These are phyloP conservation scores for Apiospora hydei DNA, from an alignment of 2,329 filamentous ascomycete genomes.

Conservation along the genomic window DNA sequence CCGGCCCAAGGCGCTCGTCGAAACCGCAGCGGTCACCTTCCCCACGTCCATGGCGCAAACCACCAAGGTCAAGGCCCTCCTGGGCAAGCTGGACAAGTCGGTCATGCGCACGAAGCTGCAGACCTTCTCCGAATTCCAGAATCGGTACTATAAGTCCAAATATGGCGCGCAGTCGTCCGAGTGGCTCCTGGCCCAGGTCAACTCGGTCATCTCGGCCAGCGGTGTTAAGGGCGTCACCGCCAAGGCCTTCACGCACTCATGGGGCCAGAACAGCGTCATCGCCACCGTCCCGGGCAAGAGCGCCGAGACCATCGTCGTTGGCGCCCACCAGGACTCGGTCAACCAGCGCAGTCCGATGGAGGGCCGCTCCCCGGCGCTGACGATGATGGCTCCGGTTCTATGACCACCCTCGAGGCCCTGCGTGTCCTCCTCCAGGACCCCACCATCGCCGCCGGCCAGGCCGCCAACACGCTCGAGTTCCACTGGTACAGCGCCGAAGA, in stretches of 20 bases:
- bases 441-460: constrained; percentile 67
- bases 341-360: constrained; percentile 76
- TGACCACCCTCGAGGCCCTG: constrained; percentile 82
- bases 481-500: constrained; percentile 89
- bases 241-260: constrained; percentile 71
- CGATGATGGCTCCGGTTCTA: constrained; percentile 78
- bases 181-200: constrained; percentile 75
- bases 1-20: constrained; percentile 42
- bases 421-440: constrained; percentile 72
- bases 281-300: constrained; percentile 79
- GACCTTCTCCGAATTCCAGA: constrained; percentile 71
- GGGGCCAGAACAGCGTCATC: constrained; percentile 80
- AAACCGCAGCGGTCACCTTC: constrained; percentile 55
- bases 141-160: constrained; percentile 70
- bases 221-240: constrained; percentile 68
- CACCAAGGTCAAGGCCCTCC: constrained; percentile 62
- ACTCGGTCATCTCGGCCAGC: constrained; percentile 65
- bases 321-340: constrained; percentile 82
- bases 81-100: constrained; percentile 65
- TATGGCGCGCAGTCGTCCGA: constrained; percentile 75
- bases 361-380: constrained; percentile 75
- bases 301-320: constrained; percentile 77
- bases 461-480: constrained; percentile 80
- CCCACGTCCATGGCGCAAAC: constrained; percentile 66
- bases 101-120: constrained; percentile 73